Evolutionary conservation across 768 basidiomycete genomes (phyloP), one percentile per base, ranked within the genome.

Genomic region (Cystobasidiopsis lactophilus): DNA sequence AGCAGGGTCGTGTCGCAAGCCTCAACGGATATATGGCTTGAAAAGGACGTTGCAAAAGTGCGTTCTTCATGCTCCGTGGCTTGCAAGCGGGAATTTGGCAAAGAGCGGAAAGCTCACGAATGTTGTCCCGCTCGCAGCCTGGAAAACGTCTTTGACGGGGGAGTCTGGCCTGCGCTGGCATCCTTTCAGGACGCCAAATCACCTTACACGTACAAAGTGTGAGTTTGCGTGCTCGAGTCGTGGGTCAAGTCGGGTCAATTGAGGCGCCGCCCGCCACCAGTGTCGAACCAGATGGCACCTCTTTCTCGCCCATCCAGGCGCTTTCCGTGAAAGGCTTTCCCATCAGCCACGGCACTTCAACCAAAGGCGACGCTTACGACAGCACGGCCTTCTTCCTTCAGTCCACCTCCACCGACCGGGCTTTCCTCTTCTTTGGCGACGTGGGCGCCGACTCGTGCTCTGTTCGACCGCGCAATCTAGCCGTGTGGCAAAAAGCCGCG

Each of bases 341-440:
- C 75, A 78, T 38, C 72, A 74, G 55, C 70, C 70, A 53, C 74
- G 86, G 70, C 84, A 86, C 60, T 85, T 88, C 44, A 60, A 58
- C 57, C 24, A 27, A 40, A 5, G 13, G 33, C 27, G 65, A 65
- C n/a, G 67, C 33, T 7, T 88, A 93, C 66, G 73, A 78, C 16
- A 82, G 82, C 14, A 69, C 80, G 1, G 91, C 88, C 16, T 89
- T 82, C 69, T 91, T 91, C 65, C 66, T 95, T 59, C 75, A 77
- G 58, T 63, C 65, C 47, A 72, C 82, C 49, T 67, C 72, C 18
- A 71, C 73, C 31, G 65, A 65, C 1, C 72, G 70, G 44, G 83
- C 91, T 65, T 78, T 95, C 58, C 70, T 95, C 35, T 95, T 95
- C 67, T 91, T 93, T 60, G 91, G 91, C 0, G 88, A 91, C 66